Evolutionary conservation across 257 asterid species (phyloP), one percentile per base, ranked within the genome.

Genomic region (Solanum bukasovii): DNA sequence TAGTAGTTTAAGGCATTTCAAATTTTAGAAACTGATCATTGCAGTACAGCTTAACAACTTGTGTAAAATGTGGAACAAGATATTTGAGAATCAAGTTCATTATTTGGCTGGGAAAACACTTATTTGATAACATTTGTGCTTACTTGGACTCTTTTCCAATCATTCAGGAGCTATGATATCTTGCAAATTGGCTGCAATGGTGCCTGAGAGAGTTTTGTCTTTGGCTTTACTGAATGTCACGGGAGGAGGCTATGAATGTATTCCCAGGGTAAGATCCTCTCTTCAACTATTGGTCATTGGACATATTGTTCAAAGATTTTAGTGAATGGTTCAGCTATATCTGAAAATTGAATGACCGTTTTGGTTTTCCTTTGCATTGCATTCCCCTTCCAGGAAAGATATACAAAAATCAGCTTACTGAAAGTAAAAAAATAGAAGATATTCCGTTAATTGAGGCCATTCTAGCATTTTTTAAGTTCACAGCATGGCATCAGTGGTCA

Each of bases 211-310:
- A 90, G 84, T 97, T 88, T 90, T 84, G 56, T 96, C 99, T 86
- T 90, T 97, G 93, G 99, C 98, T 92, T 93, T 97, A 89, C 87
- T 97, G 89, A 97, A 97, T 91, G 99, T 95, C 46, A 97, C 99
- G 1, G 99, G 99, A 87, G 99, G 99, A 89, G 99, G 99, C 89
- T 95, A 93, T 88, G 97, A 97, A 92, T 96, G 99, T 87, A 88
- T 97, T 84, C 99, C 99, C 78, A 96, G 92, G 98, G 99, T 97
- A 91, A 27, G 29, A 16, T 8, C 21, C 31, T 65, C 31, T 31
- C 44, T 72, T 5, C 40, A 31, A 52, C 31, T 82, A 49, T 82
- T 33, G 5, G 86, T 82, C 71, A 29, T 14, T 82, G 13, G 38
- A 6, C 85, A 31, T 31, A 31, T 31, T 31, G 27, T 82, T 49